Evolutionary conservation across 2,329 filamentous ascomycete genomes (phyloP), one percentile per base, ranked within the genome.

Genomic region (Pseudogymnoascus sp.): DNA sequence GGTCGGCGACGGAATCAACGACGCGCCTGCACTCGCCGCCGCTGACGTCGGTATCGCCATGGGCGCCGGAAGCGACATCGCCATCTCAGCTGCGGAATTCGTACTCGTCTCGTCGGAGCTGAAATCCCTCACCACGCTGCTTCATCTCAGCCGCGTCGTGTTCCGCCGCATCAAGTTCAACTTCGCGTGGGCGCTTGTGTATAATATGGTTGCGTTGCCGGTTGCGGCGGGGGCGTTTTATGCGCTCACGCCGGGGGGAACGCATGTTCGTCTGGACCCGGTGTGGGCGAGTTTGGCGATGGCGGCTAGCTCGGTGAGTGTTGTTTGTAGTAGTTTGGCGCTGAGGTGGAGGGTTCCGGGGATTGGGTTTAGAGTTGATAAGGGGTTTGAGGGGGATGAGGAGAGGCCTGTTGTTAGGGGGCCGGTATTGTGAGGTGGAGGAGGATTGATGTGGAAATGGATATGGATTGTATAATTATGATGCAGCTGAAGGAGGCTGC

Each of bases 281-380:
- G 88, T 88, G 6, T 96, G 91, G 91, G 91, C 91, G 7, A 86
- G 85, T 64, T 74, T 95, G 71, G 91, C 91, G 1, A 96, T 96
- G 91, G 91, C 91, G 18, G 74, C 92, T 72, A 95, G 90, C 72
- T 91, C 88, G 71, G 86, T 96, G 66, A 93, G 89, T 66, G 91
- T 96, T 53, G 88, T 96, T 58, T 75, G 83, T 69, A 95, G 90
- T 71, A 92, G 88, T 74, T 74, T 95, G 69, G 79, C 85, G 58
- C 74, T 97, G 75, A 82, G 70, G 57, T 69, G 66, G 63, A 60
- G 66, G n/a, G 30, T 76, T 5, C 72, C 71, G 8, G 64, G 70
- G 14, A 18, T 76, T 8, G 75, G 75, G 6, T 76, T 75, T 53
- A 70, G 66, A 61, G 66, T 30, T 20, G 12, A 64, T 47, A 41